Evolutionary conservation across 805 yeast species (phyloP), one percentile per base, ranked within the genome.

Genomic region (Ascoidea asiatica): DNA sequence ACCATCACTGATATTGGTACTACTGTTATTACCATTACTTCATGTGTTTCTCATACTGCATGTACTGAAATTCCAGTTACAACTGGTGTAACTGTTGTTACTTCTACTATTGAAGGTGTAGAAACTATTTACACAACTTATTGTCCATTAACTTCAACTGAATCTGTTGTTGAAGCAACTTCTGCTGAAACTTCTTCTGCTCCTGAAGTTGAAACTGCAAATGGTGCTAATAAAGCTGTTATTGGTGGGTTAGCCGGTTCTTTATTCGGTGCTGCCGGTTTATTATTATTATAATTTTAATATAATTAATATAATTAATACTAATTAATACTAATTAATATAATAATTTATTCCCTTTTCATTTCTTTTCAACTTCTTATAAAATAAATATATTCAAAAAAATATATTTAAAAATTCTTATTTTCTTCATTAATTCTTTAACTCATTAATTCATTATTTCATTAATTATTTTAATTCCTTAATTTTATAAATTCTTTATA

Each of bases 51-150:
- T 29, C 15, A 11, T 29, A 29, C 35, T 11, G 35, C 15, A 2
- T 29, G 56, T 46, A 21, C 51, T 42, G 43, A 43, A 18, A 23
- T 45, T 39, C 44, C 52, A 21, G 50, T 46, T 45, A 50, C 54
- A 43, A 52, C 57, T 38, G 56, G 56, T 52, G 52, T 52, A 39
- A 48, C 55, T 44, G 50, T 50, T 39, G 51, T 53, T 41, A 52
- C 56, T 40, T 37, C 44, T 39, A 54, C 57, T 40, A 39, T 47
- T 33, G 44, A 45, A 5, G 55, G 50, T 46, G 43, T 44, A 43
- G 51, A 38, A 22, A 53, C 58, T 37, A 46, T 44, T 19, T 51
- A 50, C 53, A 55, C 57, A 47, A 55, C 57, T 41, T 53, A 53
- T 54, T 55, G 58, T 44, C 58, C 58, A 50, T 45, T 54, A 29